Evolutionary conservation across 306 rosid genomes (phyloP), one percentile per base, ranked within the genome.

Genomic region (Cicer cuneatum): DNA sequence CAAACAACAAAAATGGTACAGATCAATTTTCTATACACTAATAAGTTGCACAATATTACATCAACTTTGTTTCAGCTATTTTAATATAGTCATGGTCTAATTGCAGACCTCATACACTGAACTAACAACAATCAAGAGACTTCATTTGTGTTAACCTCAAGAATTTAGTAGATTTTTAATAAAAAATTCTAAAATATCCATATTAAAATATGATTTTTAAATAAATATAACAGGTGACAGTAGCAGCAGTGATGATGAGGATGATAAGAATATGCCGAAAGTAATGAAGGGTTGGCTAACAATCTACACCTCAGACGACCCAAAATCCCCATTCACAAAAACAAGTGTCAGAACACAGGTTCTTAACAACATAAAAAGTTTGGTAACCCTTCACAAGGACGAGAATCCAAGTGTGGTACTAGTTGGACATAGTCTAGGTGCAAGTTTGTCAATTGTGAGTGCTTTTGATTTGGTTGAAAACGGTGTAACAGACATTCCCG

Each of bases 241-340:
- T 0, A 74, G 80, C 8, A 83, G 71, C 14, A 74, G 75, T 1
- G 66, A 61, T 0, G 78, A 75, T 0, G 83, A 80, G 0, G 75
- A 72, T 0, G 79, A 85, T 0, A 73, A 70, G 1, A 6, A 29
- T 1, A 45, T 39, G 7, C 91, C 90, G 0, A 87, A 80, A 47
- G 84, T 91, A 0, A 89, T 89, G 92, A 76, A 48, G 65, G 97
- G 95, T 7, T 91, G 97, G 97, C 80, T 89, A 0, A 79, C 85
- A 8, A 87, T 91, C 35, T 91, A 91, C 79, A 80, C 42, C 0
- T 87, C 91, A 0, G 68, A 78, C 2, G 85, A 89, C 53, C 70
- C 86, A 7, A 84, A 69, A 1, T 87, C 92, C 0, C 12, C 73
- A 0, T 91, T 87, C 71, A 87, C 88, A 0, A 89, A 86, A 73